phyloP scores from a whole-genome alignment of 192 early-diverging fungal species.

The Coemansia sp. region DNA sequence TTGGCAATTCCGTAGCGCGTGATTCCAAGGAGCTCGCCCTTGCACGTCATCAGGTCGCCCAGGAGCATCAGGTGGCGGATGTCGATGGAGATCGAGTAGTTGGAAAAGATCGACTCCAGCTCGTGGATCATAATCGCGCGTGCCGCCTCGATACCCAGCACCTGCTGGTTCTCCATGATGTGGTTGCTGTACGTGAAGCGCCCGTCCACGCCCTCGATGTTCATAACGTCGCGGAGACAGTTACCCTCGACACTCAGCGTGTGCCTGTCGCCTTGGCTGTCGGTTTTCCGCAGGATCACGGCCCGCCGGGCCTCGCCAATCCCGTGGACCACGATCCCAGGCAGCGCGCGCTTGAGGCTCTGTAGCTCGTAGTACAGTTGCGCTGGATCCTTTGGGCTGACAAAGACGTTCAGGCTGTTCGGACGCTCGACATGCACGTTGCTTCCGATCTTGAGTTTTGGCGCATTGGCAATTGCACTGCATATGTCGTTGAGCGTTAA shows the following conservation, averaged over 20 bases:
- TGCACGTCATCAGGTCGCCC: constrained; percentile 97
- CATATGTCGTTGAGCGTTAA: constrained; percentile 76
- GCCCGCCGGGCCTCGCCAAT: constrained; percentile 81
- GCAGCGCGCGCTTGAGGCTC: constrained; percentile 79
- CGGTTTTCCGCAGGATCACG: constrained; percentile 64
- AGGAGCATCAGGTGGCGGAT: constrained; percentile 94
- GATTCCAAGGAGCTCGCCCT: constrained; percentile 98
- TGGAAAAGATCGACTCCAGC: constrained; percentile 81
- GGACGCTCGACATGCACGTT: constrained; percentile 66
- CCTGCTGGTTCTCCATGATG: constrained; percentile 87
- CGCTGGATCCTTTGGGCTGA: constrained; percentile 60
- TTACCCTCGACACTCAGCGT: constrained; percentile 90
- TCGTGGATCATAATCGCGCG: constrained; percentile 87
- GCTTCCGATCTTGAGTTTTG: constrained; percentile 86
- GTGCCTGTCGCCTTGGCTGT: constrained; percentile 34
- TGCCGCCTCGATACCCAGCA: constrained; percentile 97
- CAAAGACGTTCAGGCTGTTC: constrained; percentile 70
- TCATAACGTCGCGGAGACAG: constrained; percentile 93
- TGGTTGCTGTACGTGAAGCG: constrained; percentile 82
- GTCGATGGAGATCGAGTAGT: constrained; percentile 94
- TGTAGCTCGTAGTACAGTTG: constrained; percentile 78
- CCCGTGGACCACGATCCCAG: constrained; percentile 89
- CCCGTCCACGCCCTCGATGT: constrained; percentile 88
- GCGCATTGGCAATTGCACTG: constrained; percentile 73
- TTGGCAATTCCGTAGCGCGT: constrained; percentile 99